Base-by-base conservation (phyloP, 768 basidiomycete genomes). In the Cantharellus cinnabarinus region DNA sequence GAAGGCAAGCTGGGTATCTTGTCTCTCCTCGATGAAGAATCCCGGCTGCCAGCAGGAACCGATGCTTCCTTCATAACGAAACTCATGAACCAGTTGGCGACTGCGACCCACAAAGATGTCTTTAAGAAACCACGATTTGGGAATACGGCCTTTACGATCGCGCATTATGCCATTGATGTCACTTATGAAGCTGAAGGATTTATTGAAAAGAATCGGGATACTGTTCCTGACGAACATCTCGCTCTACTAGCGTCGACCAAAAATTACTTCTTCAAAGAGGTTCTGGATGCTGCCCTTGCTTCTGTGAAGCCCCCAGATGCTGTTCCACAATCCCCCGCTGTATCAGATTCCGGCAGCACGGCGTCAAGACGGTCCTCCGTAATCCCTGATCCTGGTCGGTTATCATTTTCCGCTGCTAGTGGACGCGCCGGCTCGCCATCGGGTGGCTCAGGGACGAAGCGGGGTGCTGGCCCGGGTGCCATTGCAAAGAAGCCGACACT, bases 111-210 rank as follows among this genome's bases (percentile, higher is more conserved):
- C 72, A 88, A 85, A 67, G 76, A 76, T 14, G 81, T 97, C 3
- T 99, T 85, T 80, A 98, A 98, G 74, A 99, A 98, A 71, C 94
- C 95, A 41, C 80, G 95, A n/a, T 99, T 99, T 69, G 93, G 93
- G 52, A 94, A 89, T 67, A 84, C 89, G 42, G 84, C 93, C 0
- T 99, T 99, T 71, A 98, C 94, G 1, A 89, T 99, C 64, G 88
- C 93, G 4, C 95, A 99, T 68, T 99, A 99, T 69, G 95, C 95
- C 3, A 74, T 90, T 66, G 95, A 99, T 68, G 95, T 99, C 59
- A 97, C 93, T 2, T 99, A 99, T 71, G 95, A 98, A 67, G 89
- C 86, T 3, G 95, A 97, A 63, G 93, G 95, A 20, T 99, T 99
- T 72, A 74, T 99, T 68, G 95, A 99, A 72, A 99, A 99, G 75